These are phyloP conservation scores for Bruguiera hainesii DNA, from an alignment of 441 rosid genomes.

Conservation along the genomic window DNA sequence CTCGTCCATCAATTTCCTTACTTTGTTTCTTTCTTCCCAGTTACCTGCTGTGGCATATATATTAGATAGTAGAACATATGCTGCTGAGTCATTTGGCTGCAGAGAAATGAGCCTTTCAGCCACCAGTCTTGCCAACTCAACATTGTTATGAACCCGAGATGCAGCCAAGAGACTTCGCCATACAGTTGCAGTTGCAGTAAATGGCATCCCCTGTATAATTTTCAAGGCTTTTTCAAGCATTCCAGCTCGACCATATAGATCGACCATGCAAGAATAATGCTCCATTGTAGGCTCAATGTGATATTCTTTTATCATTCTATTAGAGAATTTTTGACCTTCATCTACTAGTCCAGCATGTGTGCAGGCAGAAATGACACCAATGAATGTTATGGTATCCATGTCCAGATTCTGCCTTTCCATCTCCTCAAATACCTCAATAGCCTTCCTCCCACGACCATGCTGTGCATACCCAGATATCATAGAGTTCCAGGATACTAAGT, in stretches of 20 bases:
- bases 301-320: slow-evolving; percentile 52
- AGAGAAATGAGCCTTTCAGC: slow-evolving; percentile 76
- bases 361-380: slow-evolving; percentile 76
- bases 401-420: slow-evolving; percentile 54
- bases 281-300: slow-evolving; percentile 62
- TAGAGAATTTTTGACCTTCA: slow-evolving; percentile 64
- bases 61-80: slow-evolving; percentile 60
- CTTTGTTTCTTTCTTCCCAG: slow-evolving; percentile 48
- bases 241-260: slow-evolving; percentile 80
- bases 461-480: slow-evolving; percentile 84
- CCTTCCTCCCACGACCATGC: slow-evolving; percentile 59
- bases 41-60: slow-evolving; percentile 56
- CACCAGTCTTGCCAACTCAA: slow-evolving; percentile 63
- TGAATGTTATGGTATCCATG: slow-evolving; percentile 66
- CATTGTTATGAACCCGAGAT: slow-evolving; percentile 56
- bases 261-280: slow-evolving; percentile 88
- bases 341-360: slow-evolving; percentile 77
- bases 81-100: slow-evolving; percentile 73
- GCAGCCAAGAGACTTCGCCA: slow-evolving; percentile 83
- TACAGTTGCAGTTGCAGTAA: slow-evolving; percentile 55
- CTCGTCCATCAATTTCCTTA: slow-evolving; percentile 56
- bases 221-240: slow-evolving; percentile 64
- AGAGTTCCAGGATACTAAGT: slow-evolving; percentile 81
- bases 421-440: slow-evolving; percentile 67
- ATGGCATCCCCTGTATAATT: slow-evolving; percentile 54